phyloP scores from a whole-genome alignment of 192 early-diverging fungal genomes.

The Linnemannia elongata region DNA sequence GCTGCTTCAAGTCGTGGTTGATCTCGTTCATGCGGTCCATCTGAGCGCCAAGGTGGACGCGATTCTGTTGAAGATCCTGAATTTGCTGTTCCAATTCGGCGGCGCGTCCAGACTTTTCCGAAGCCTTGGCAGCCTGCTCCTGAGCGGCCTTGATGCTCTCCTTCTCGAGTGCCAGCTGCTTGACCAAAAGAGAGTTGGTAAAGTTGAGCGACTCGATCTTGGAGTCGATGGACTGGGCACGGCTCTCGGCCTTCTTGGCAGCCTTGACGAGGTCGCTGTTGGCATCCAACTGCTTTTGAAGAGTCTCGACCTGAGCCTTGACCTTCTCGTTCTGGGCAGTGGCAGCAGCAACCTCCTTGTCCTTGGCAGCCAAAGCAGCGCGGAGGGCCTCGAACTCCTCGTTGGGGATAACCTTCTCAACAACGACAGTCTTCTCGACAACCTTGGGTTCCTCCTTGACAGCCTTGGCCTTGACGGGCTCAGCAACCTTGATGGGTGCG shows the following conservation, averaged over 20 bases:
- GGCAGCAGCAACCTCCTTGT: conserved; percentile 23
- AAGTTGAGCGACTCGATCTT: conserved; percentile 60
- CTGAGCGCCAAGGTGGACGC: conserved; percentile 38
- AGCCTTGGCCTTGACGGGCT: conserved; percentile 16
- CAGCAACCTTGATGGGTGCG: not conserved
- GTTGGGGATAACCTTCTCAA: conserved; percentile 27
- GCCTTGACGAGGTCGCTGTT: conserved; percentile 36
- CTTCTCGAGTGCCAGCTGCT: conserved; percentile 57
- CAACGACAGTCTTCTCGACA: conserved; percentile 5
- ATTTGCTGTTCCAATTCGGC: conserved; percentile 38
- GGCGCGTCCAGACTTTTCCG: conserved; percentile 21
- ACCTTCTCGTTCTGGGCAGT: conserved; percentile 19
- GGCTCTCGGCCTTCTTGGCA: conserved; percentile 53
- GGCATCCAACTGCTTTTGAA: conserved; percentile 43
- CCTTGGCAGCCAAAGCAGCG: conserved; percentile 23
- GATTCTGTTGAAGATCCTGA: conserved; percentile 50
- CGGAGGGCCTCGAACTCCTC: conserved; percentile 44
- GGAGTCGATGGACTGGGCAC: conserved; percentile 40
- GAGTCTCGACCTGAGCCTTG: conserved; percentile 32
- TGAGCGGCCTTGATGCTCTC: conserved; percentile 45
- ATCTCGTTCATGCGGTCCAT: conserved; percentile 31
- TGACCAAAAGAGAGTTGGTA: conserved; percentile 62
- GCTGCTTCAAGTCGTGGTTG: conserved; percentile 38
- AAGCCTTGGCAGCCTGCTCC: conserved; percentile 34
- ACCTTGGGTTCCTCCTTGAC: conserved; percentile 22